A percentile compares a stretch with the other conserved stretches of the same genome.
These are phyloP conservation scores for Thoreauomyces humboldtii DNA, from an alignment of 192 early-diverging fungal genomes.

Conservation along the genomic window DNA sequence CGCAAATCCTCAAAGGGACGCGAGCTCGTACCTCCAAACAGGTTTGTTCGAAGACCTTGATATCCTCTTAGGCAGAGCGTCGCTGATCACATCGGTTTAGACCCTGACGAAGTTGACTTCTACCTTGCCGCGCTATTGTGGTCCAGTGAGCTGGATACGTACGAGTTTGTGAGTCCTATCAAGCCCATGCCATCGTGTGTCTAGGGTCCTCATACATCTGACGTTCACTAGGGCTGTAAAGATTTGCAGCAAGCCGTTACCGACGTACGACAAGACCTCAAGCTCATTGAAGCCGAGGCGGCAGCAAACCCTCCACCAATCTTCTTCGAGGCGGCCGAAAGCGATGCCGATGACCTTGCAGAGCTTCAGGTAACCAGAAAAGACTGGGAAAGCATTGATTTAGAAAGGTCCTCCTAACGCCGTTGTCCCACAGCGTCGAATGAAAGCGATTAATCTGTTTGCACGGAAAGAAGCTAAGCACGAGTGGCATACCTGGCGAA, in stretches of 20 bases:
- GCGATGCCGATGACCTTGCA: constrained; percentile 10
- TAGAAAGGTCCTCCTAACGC: not conserved
- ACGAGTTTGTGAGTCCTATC: constrained; percentile 29
- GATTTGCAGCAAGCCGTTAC: constrained; percentile 24
- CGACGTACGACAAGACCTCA: constrained; percentile 22
- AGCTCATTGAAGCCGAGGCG: constrained; percentile 22
- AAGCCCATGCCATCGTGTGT: not conserved
- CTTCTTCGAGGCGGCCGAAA: constrained; percentile 26
- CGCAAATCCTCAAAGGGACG: constrained; percentile 33
- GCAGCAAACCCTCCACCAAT: constrained; percentile 24
- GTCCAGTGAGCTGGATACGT: constrained; percentile 31
- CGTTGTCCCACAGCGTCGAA: constrained; percentile 21
- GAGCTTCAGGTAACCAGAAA: constrained; percentile 14
- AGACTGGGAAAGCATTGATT: not conserved
- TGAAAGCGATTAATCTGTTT: constrained; percentile 26
- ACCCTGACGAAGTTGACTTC: constrained; percentile 20
- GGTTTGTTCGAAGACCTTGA: not conserved
- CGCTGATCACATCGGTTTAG: not conserved
- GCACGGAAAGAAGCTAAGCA: constrained; percentile 32
- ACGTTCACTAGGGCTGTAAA: constrained; percentile 30
- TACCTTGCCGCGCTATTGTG: constrained; percentile 33
- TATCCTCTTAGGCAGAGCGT: not conserved
- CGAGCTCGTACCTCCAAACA: constrained; percentile 27
- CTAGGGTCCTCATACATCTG: not conserved
- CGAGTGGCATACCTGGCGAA: constrained; percentile 36